phyloP scores from a whole-genome alignment of 306 rosid species.

The Gastrolobium villosum region DNA sequence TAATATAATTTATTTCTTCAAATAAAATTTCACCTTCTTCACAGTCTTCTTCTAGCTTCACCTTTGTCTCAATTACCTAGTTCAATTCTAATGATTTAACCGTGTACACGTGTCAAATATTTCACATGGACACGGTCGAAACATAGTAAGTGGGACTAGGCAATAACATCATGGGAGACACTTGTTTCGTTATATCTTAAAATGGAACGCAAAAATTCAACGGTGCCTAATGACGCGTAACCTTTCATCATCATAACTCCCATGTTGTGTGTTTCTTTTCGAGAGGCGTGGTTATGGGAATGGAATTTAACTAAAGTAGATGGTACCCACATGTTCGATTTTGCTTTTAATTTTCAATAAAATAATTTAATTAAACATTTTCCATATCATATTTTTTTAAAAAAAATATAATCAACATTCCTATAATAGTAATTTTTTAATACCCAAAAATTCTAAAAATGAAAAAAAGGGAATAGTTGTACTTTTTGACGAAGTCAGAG shows the following conservation, averaged over 20 bases:
- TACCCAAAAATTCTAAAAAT: neutral
- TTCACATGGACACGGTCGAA: neutral
- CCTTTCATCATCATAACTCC: constrained; percentile 4
- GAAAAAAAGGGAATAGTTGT: neutral
- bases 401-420: neutral
- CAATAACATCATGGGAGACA: neutral
- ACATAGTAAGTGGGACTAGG: neutral
- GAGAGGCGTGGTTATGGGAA: neutral
- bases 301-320: no score
- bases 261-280: neutral
- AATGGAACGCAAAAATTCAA: neutral
- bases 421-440: neutral
- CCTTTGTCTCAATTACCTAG: neutral
- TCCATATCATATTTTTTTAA: neutral
- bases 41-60: neutral
- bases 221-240: constrained; percentile 42
- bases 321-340: neutral
- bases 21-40: neutral
- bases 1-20: no score
- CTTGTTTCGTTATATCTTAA: neutral
- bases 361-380: neutral
- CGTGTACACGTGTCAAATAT: neutral
- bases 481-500: constrained; percentile 54
- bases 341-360: neutral
- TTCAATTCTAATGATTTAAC: neutral